Evolutionary conservation across 2,329 filamentous ascomycete genomes (phyloP).

Genomic region (Dryadomyces sulphureus): DNA sequence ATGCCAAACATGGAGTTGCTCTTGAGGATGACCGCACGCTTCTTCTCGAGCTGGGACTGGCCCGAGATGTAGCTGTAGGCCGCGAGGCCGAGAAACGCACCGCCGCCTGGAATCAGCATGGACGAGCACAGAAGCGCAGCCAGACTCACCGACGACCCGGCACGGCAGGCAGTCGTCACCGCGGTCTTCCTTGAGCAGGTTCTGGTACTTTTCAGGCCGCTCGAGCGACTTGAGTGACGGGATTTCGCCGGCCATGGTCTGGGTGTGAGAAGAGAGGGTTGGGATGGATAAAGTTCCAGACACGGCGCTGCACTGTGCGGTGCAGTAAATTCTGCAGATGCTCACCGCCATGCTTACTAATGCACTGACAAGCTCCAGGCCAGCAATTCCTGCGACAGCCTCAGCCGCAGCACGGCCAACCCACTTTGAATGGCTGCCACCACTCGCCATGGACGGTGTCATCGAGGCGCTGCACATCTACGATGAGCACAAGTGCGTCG

Average conservation of each 20-base stretch:
- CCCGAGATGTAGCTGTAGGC: slow-evolving; percentile 67
- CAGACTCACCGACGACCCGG: slow-evolving; percentile 49
- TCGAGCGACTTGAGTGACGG: slow-evolving; percentile 39
- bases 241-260: slow-evolving; percentile 28
- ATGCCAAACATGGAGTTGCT: slow-evolving; percentile 60
- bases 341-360: neutral
- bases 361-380: neutral
- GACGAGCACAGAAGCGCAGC: neutral
- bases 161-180: slow-evolving; percentile 57
- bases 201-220: slow-evolving; percentile 46
- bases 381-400: neutral
- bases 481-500: slow-evolving; percentile 75
- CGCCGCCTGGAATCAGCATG: slow-evolving; percentile 39
- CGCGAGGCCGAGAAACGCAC: slow-evolving; percentile 60
- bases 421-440: neutral
- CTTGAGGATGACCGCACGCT: slow-evolving; percentile 49
- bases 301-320: neutral
- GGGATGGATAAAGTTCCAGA: neutral
- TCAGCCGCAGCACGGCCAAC: neutral
- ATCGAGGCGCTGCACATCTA: slow-evolving; percentile 95
- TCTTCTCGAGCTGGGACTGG: slow-evolving; percentile 52
- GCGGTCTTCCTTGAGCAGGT: slow-evolving; percentile 38
- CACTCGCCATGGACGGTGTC: slow-evolving; percentile 56
- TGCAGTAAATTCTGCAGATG: neutral
- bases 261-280: no score